Percentiles rank a stretch among this genome's conserved stretches.
Conservation (phyloP, 2,329 filamentous ascomycete species). For the Xylariomycetidae sp. region DNA sequence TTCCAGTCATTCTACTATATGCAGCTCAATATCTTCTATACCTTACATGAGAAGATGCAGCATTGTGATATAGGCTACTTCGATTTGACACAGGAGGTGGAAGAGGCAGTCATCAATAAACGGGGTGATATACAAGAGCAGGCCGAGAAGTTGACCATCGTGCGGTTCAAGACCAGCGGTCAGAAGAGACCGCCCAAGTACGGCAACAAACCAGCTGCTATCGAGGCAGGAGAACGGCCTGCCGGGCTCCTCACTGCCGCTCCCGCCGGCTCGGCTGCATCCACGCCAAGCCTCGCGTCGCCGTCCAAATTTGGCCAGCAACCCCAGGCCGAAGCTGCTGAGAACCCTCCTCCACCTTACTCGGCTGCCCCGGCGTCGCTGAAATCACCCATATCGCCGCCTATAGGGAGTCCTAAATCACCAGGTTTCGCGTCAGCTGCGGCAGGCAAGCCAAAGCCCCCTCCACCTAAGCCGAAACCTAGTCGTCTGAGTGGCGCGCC, state of each 20-base stretch:
- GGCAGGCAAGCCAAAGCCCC: constrained; percentile 64
- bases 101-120: constrained; percentile 86
- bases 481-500: constrained; percentile 63
- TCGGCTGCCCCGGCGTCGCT: constrained; percentile 39
- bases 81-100: constrained; percentile 82
- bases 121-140: constrained; percentile 81
- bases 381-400: constrained; percentile 30
- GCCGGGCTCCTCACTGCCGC: constrained; percentile 48
- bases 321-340: constrained; percentile 37
- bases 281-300: constrained; percentile 24
- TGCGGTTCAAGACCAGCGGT: constrained; percentile 87
- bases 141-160: constrained; percentile 78
- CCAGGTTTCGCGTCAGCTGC: constrained; percentile 40
- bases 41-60: constrained; percentile 97
- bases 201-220: constrained; percentile 40
- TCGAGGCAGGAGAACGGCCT: constrained; percentile 22
- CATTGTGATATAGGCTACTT: constrained; percentile 97
- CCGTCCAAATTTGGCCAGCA: constrained; percentile 30
- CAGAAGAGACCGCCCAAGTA: constrained; percentile 58
- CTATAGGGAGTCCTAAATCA: constrained; percentile 21
- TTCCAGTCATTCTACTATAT: constrained; percentile 99
- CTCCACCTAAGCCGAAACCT: constrained; percentile 70
- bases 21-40: constrained; percentile 99
- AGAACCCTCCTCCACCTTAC: constrained; percentile 69
- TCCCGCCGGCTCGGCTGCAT: constrained; percentile 19